Evolutionary conservation across 2,329 filamentous ascomycete species (phyloP).

Genomic region (Ceratocystis albifundus): DNA sequence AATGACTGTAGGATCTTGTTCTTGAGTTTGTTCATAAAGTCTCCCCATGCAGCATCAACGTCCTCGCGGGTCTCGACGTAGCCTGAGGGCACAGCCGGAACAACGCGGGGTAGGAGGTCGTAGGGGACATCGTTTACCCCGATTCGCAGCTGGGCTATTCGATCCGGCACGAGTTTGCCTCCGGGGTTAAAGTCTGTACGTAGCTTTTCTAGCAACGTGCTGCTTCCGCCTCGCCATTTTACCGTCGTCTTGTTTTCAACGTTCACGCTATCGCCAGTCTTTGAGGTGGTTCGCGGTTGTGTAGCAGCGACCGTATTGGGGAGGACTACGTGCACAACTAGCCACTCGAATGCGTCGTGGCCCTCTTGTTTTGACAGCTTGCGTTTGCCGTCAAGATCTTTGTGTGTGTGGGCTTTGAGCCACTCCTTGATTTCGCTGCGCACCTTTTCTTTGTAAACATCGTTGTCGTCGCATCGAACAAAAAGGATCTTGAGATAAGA

Average conservation of each 20-base stretch:
- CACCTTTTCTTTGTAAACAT: conserved; percentile 73
- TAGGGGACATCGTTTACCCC: conserved; percentile 58
- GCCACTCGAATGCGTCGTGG: conserved; percentile 92
- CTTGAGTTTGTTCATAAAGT: conserved; percentile 79
- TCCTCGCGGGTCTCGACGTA: conserved; percentile 65
- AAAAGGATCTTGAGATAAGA: conserved; percentile 88
- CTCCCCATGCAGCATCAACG: conserved; percentile 68
- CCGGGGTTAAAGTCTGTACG: conserved; percentile 74
- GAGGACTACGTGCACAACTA: conserved; percentile 84
- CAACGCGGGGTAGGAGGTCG: conserved; percentile 49
- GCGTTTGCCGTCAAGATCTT: conserved; percentile 33
- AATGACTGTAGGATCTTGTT: conserved; percentile 78
- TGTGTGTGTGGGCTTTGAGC: conserved; percentile 64
- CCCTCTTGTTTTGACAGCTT: conserved; percentile 63
- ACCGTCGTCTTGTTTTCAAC: conserved; percentile 53
- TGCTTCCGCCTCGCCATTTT: conserved; percentile 68
- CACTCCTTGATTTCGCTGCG: conserved; percentile 76
- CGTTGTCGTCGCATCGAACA: conserved; percentile 88
- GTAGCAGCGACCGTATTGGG: conserved; percentile 73
- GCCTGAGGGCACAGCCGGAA: conserved; percentile 50
- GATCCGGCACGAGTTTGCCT: conserved; percentile 59
- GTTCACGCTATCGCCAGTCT: conserved; percentile 40
- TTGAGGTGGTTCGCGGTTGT: conserved; percentile 55
- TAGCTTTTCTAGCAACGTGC: conserved; percentile 79
- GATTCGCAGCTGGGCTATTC: conserved; percentile 75